Conservation (phyloP, 2,329 filamentous ascomycete species). For the Raffaelea deltoideospora region DNA sequence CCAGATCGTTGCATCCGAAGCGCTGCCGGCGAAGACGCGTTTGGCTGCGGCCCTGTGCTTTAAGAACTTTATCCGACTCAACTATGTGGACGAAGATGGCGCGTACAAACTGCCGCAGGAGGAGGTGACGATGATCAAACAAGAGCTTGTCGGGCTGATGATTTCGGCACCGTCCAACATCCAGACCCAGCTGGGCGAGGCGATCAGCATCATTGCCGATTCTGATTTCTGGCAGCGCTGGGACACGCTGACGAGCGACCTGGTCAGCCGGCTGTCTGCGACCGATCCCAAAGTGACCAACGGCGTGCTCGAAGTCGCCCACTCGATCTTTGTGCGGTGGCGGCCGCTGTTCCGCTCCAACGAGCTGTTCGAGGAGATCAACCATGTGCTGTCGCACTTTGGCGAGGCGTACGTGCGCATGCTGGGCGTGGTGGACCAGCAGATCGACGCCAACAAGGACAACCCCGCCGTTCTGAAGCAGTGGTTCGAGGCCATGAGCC, state of each 20-base stretch:
- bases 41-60: constrained; percentile 85
- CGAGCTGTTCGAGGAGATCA: constrained; percentile 86
- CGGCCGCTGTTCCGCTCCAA: constrained; percentile 86
- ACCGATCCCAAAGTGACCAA: constrained; percentile 76
- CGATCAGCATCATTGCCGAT: constrained; percentile 93
- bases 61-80: constrained; percentile 94
- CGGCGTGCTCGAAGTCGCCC: constrained; percentile 89
- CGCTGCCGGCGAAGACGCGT: constrained; percentile 61
- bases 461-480: constrained; percentile 61
- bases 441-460: constrained; percentile 58
- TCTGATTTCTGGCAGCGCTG: constrained; percentile 94
- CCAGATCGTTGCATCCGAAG: constrained; percentile 70
- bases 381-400: constrained; percentile 82
- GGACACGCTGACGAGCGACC: constrained; percentile 76
- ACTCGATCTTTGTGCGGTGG: constrained; percentile 96
- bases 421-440: constrained; percentile 57
- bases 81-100: constrained; percentile 92
- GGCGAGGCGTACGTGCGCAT: constrained; percentile 69
- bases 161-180: constrained; percentile 76
- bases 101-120: constrained; percentile 72
- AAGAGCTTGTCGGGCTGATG: constrained; percentile 92
- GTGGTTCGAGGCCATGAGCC: constrained; percentile 72
- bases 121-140: constrained; percentile 84
- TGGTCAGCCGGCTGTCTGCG: constrained; percentile 72
- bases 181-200: constrained; percentile 87